Evolutionary conservation across 2,329 filamentous ascomycete genomes (phyloP), one percentile per base, ranked within the genome.

Genomic region (Elsinoe ampelina): DNA sequence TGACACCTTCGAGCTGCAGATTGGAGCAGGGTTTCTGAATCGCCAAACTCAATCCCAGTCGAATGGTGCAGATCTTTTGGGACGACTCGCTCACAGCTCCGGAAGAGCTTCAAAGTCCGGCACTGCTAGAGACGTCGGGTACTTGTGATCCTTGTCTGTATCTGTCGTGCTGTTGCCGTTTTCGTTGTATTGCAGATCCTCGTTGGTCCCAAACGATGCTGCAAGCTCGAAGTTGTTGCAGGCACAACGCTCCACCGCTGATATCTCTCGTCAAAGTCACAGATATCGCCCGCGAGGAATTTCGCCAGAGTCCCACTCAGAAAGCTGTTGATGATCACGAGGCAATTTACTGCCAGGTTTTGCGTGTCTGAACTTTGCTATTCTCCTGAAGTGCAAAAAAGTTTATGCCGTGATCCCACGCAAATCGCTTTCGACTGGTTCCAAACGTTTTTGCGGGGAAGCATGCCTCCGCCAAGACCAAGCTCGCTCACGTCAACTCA

Each of bases 401-500:
- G 35, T 52, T 52, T 52, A 52, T 22, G 19, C 34, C 7, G 48
- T 39, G 48, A n/a, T 50, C 12, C 34, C 12, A 10, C 39, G 15
- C 19, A 22, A 41, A 41, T 15, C 38, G 17, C 38, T n/a, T 41
- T 19, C 26, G 15, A 26, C 36, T 39, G 34, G 35, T 39, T 34
- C 41, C 19, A 22, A 50, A 50, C 17, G n/a, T 22, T 50, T 36
- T 50, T 52, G 48, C 48, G 48, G 48, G 48, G 48, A 52, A 50
- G 26, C n/a, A 50, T 35, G 26, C 45, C 5, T 35, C 26, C 13
- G 45, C 45, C 45, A 50, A 50, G 45, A 50, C 45, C 30, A 35
- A 52, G 48, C 48, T 52, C 26, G 26, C 48, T 52, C 48, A 52
- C 48, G 19, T 52, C 48, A 52, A 52, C 10, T 32, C 15, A 39